Base-by-base conservation (phyloP, 495 filamentous ascomycete genomes). In the Aspergillus sclerotiicarbonarius region DNA sequence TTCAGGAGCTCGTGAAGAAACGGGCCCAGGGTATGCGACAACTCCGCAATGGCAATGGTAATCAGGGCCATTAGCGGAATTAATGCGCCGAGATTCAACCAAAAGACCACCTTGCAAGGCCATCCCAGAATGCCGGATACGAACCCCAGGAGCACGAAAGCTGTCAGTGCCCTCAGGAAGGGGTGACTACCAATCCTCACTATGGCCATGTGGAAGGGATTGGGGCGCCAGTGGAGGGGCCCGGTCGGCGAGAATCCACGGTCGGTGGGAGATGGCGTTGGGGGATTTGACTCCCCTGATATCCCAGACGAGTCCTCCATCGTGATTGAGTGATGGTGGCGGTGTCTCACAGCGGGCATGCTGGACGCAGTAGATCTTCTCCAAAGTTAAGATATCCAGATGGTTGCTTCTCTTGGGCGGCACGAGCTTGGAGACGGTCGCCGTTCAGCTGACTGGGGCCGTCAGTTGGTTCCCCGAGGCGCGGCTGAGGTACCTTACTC, bases 1-100 rank as follows among this genome's bases (percentile, higher is more conserved):
- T 64, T 70, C n/a, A 70, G 58, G 32, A 70, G 21, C 31, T 63
- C 67, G 45, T 57, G 60, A 6, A 54, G 18, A 5, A 51, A 25
- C 19, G 53, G 55, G 12, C 51, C 54, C 2, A 59, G 32, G 39
- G 30, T 41, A 6, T 56, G 35, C 8, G 60, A 56, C 30, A 70
- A 25, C 13, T 65, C 37, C 21, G 59, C 55, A 29, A 67, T 57
- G 25, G 57, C 59, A 35, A 57, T 59, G 3, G 49, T 58, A 19
- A 68, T 58, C 59, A 60, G 61, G 10, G 56, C 33, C 8, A 57
- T 41, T 6, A 70, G 54, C 0, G 63, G 60, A 16, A 59, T 33
- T 30, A 67, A 19, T 18, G 60, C 62, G 7, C 51, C 8, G 5
- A 66, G 61, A 31, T 70, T 70, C 16, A 70, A 32, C 12, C 35